A percentile compares a stretch with the other conserved stretches of the same genome.
Conservation (phyloP, 805 yeast genomes). For the Teunomyces pallodes region DNA sequence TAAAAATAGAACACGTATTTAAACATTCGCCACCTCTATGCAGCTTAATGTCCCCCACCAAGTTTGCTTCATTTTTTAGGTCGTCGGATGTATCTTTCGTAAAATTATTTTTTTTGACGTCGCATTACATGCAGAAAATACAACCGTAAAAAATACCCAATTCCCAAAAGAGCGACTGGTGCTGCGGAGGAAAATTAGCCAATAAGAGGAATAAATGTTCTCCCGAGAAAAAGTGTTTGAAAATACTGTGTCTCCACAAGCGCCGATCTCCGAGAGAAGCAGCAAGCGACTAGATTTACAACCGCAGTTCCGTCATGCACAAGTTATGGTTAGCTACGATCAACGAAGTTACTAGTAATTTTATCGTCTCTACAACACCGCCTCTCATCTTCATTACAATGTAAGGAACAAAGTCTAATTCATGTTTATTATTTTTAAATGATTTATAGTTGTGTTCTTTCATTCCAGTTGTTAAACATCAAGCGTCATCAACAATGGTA, state of each 20-base stretch:
- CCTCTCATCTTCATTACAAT: slow-evolving; percentile 1
- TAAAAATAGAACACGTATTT: neutral
- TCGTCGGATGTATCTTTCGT: neutral
- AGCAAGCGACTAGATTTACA: neutral
- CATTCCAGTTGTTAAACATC: neutral
- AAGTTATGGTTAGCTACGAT: neutral
- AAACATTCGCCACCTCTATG: too few relatives aligned
- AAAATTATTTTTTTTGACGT: slow-evolving; percentile 3
- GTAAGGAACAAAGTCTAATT: slow-evolving; percentile 4
- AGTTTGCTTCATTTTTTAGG: neutral
- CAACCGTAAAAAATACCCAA: neutral
- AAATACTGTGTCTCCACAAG: neutral
- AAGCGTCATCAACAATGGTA: neutral
- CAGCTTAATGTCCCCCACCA: neutral
- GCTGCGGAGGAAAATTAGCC: neutral
- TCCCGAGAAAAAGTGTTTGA: neutral
- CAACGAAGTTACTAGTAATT: neutral
- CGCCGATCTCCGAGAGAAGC: neutral
- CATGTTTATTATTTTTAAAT: slow-evolving; percentile 2
- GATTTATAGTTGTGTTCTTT: neutral
- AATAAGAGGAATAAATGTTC: neutral
- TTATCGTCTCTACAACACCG: neutral
- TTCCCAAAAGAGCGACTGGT: neutral
- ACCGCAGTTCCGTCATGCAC: neutral
- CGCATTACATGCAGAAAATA: neutral